phyloP scores from a whole-genome alignment of 2,329 filamentous ascomycete species.

The Aphanoascus verrucosus region DNA sequence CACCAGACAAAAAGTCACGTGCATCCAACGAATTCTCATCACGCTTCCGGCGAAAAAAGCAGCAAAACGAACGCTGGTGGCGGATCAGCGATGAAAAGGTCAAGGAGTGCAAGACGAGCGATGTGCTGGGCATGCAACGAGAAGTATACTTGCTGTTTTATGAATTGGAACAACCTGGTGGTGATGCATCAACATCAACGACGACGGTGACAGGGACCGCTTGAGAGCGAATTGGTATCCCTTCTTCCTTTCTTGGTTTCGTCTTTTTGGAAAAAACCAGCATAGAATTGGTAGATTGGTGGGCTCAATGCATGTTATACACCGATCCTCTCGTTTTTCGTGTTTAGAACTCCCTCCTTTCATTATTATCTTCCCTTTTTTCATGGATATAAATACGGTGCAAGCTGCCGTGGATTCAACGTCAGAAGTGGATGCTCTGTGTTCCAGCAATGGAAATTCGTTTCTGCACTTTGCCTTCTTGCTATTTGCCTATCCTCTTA shows the following conservation, averaged over 20 bases:
- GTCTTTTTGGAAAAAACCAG: no score
- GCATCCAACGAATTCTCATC: background rate
- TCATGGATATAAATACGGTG: background rate
- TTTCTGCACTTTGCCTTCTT: background rate
- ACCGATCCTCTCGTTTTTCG: no score
- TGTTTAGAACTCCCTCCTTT: background rate
- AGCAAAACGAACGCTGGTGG: conserved; percentile 76
- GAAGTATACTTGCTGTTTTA: conserved; percentile 97
- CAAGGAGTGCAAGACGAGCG: conserved; percentile 82
- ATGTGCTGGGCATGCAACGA: conserved; percentile 85
- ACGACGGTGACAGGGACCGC: background rate
- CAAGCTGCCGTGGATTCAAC: background rate
- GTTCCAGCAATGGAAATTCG: background rate
- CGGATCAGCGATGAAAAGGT: conserved; percentile 95
- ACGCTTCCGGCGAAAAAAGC: conserved; percentile 41
- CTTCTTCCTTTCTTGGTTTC: no score
- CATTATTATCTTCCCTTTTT: background rate
- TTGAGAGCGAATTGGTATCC: no score
- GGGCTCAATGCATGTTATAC: no score
- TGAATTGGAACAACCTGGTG: conserved; percentile 55
- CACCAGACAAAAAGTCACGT: background rate
- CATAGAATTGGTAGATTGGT: no score
- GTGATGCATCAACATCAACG: conserved; percentile 18
- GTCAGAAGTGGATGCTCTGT: background rate
- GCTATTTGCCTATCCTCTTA: background rate